Base-by-base conservation (phyloP, 305 asterid species). In the Fraxinus platypoda region DNA sequence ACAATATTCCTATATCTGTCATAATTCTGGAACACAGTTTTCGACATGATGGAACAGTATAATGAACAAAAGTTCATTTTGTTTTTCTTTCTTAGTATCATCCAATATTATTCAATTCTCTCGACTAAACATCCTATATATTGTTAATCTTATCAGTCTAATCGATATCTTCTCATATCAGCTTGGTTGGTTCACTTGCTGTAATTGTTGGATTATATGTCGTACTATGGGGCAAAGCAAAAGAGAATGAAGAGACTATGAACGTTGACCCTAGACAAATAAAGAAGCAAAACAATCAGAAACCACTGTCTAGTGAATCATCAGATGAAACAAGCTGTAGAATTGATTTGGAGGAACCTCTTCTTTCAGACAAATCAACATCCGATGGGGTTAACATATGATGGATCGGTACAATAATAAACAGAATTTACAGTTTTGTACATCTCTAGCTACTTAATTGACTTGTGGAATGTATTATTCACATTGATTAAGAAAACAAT, bases 201-300 rank as follows among this genome's bases (percentile, higher is more conserved):
- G 97, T 92, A 80, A 88, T 93, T 62, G 49, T 85, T 62, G 98
- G 98, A 80, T 85, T 94, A 9, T 94, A 94, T 76, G 77, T 89
- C 46, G 94, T 91, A 87, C 77, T 92, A 9, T 94, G 97, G 97
- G 97, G 97, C 2, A 91, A 94, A 86, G 93, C 94, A 31, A 84
- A 87, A 81, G 97, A 93, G 57, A 75, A 89, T 41, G 68, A 83
- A 75, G 87, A 83, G 15, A 78, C 5, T n/a, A 85, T 5, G 3
- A 74, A 46, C n/a, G 87, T 83, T 21, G 71, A 52, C 9, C 77
- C 59, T 9, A 75, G 33, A 66, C 77, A 74, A 49, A 23, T 41
- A 78, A 82, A 80, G 57, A 68, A 84, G 11, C 85, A 78, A 70
- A 62, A n/a, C 35, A 54, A 84, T 83, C 80, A 80, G 79, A 83